phyloP scores from a whole-genome alignment of 1,284 basidiomycete genomes.

The Neolentinus lepideus region DNA sequence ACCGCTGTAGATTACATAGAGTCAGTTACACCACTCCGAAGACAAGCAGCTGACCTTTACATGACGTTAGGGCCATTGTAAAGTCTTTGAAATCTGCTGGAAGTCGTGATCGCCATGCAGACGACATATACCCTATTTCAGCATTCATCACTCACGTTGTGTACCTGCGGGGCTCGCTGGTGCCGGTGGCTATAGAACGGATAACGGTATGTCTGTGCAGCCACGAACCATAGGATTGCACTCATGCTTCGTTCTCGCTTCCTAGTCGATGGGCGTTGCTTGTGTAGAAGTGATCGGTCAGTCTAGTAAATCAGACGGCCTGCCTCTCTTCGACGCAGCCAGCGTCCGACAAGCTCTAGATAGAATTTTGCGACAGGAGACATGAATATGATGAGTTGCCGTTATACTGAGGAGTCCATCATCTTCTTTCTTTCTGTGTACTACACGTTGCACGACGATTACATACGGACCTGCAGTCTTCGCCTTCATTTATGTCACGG shows the following conservation, averaged over 20 bases:
- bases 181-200: conserved; percentile 52
- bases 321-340: conserved; percentile 43
- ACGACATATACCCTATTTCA: conserved; percentile 61
- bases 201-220: conserved; percentile 48
- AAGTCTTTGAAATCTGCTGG: conserved; percentile 50
- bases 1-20: conserved; percentile 79
- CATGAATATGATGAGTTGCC: conserved; percentile 3
- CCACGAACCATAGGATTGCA: conserved; percentile 5
- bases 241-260: conserved; percentile 2
- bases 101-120: conserved; percentile 11
- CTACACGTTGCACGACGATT: too few relatives aligned
- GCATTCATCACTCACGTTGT: conserved; percentile 83
- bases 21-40: conserved; percentile 29
- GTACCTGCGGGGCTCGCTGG: conserved; percentile 57
- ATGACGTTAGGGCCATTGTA: conserved; percentile 50
- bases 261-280: conserved; percentile 52
- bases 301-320: conserved; percentile 15
- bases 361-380: conserved; percentile 30
- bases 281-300: conserved; percentile 37
- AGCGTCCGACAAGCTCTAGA: conserved; percentile 41
- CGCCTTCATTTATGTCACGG: not conserved
- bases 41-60: conserved; percentile 7
- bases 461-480: too few relatives aligned
- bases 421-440: too few relatives aligned
- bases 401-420: not conserved